A percentile compares a stretch with the other conserved stretches of the same genome.
Conservation (phyloP, 2,329 filamentous ascomycete genomes). For the Trichoderma sp. region DNA sequence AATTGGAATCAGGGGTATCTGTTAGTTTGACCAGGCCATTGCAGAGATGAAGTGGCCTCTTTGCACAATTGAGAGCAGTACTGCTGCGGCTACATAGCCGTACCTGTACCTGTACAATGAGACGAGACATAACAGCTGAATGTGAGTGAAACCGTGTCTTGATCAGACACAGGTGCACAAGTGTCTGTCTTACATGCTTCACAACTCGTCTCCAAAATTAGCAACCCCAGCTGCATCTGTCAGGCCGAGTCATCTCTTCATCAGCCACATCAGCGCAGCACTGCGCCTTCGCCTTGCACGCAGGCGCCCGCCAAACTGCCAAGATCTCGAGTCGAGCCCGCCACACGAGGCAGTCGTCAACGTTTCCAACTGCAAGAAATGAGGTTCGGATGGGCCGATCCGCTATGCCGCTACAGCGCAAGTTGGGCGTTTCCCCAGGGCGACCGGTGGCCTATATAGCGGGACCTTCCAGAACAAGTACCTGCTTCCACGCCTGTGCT, state of each 20-base stretch:
- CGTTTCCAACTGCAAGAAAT: constrained; percentile 2
- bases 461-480: constrained; percentile 12
- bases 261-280: neutral
- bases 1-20: constrained; percentile 21
- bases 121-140: neutral
- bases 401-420: neutral
- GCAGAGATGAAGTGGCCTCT: constrained; percentile 18
- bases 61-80: neutral
- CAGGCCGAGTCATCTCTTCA: neutral
- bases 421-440: neutral
- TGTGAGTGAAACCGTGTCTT: neutral
- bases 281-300: neutral
- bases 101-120: neutral
- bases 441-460: neutral
- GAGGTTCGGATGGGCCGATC: constrained; percentile 22
- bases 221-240: neutral
- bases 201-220: neutral
- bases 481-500: constrained; percentile 1
- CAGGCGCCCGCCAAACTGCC: too few relatives aligned
- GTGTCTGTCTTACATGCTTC: neutral
- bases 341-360: neutral
- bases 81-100: neutral
- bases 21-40: neutral
- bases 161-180: neutral
- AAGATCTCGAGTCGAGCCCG: neutral